Evolutionary conservation across 805 yeast species (phyloP), one percentile per base, ranked within the genome.

Genomic region (Cyberlindnera galapagoensis): DNA sequence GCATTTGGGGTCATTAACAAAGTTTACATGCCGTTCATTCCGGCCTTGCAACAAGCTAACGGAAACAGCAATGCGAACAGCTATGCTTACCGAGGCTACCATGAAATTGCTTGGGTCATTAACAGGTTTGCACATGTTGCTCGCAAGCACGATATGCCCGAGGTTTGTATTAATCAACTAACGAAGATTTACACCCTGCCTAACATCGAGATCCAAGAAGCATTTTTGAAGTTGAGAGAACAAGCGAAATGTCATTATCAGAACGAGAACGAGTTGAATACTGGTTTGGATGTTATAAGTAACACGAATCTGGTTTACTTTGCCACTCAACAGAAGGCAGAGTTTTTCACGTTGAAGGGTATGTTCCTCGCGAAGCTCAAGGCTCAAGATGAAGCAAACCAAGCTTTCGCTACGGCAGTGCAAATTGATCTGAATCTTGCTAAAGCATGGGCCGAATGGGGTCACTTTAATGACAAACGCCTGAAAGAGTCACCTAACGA

Each of bases 361-460:
- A 92, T 92, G 96, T 92, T 94, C 52, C 70, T 90, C 48, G 94
- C 95, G 14, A 90, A 87, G 54, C 65, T 92, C 46, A 80, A 85
- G 45, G 90, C 85, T 27, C 77, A 78, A 43, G 97, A 90, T 38
- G 97, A 90, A 49, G 97, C 99, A 10, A 88, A 92, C 53, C 95
- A 92, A 54, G 96, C 96, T 0, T 92, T 92, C 63, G 95, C 97
- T 2, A 85, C 97, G 3, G 96, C 98, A 2, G 97, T 92, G 13
- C 97, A 92, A 57, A 78, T 92, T 36, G 98, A 94, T 51, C 70
- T 90, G 46, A 86, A 88, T 49, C 60, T 92, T 28, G 95, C 97
- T 2, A 90, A 92, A 56, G 97, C 98, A 0, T 92, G 99, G 99
- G 97, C 97, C 4, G 97, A 94, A 55, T 92, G 99, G 99, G 99